Evolutionary conservation across 352 stramenopile genomes (phyloP), one percentile per base, ranked within the genome.

Genomic region (Pythium phragmiticola): DNA sequence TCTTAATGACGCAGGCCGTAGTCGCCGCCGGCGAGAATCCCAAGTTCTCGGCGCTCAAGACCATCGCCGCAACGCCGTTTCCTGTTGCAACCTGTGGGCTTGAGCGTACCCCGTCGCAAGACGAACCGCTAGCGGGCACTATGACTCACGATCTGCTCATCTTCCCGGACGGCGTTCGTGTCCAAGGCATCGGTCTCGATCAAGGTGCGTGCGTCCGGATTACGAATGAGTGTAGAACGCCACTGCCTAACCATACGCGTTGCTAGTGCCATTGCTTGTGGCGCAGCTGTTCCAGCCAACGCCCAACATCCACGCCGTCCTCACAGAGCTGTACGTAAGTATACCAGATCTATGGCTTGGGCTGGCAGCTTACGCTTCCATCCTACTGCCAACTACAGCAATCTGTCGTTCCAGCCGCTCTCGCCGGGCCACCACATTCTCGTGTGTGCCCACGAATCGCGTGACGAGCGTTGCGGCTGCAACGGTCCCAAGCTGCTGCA

Each of bases 381-480:
- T 33, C 37, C 42, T 59, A 14, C 43, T 21, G 9, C 51, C 52
- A 39, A 26, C 4, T 57, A 39, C 49, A 87, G 78, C 11, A 75
- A 83, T 4, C 46, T 89, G 41, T 55, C 48, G 52, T 76, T 80
- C 46, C 73, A 69, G 34, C 55, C 53, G 3, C 59, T 88, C 57
- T 75, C 76, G 11, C 19, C 69, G 11, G 76, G 61, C 26, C 71
- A 80, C 53, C 80, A 92, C 69, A 77, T 90, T 68, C 74, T 92
- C 57, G 82, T 86, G 26, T 92, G 84, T 50, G 80, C 81, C 3
- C 84, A 92, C 43, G 76, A 72, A 53, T 67, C 76, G 21, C 57
- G 77, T 53, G 84, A 93, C 42, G 80, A 88, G 42, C 82, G 84
- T 13, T 93, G 84, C 30, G 84, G 78, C 1, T 93, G 84, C 63